Conservation (phyloP, 148 eudicot genomes). For the Talinum fruticosum region DNA sequence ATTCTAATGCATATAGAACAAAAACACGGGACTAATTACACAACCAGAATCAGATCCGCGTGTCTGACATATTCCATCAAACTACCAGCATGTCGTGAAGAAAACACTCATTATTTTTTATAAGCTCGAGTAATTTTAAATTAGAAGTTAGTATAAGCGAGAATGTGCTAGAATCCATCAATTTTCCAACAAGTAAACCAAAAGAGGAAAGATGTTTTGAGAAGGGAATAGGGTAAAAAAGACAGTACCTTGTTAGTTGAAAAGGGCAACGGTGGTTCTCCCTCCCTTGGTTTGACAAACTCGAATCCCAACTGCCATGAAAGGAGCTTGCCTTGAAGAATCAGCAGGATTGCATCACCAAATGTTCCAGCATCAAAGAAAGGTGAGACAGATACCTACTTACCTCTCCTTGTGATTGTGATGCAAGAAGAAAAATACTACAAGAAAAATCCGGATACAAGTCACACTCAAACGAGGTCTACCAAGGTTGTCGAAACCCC, state of each 20-base stretch:
- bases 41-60: constrained; percentile 10
- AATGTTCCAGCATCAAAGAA: constrained; percentile 4
- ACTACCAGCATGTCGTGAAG: constrained; percentile 24
- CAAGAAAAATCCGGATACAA: background rate
- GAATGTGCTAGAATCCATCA: constrained; percentile 9
- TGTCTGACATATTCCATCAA: constrained; percentile 28
- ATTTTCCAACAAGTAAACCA: background rate
- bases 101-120: constrained; percentile 5
- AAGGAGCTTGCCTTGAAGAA: constrained; percentile 13
- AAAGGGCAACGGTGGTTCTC: constrained; percentile 5
- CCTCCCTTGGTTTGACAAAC: constrained; percentile 8
- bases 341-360: constrained; percentile 9
- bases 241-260: constrained; percentile 14
- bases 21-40: constrained; percentile 10
- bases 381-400: background rate
- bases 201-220: background rate
- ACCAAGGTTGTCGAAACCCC: background rate
- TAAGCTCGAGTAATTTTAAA: background rate
- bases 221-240: background rate
- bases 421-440: constrained; percentile 3
- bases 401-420: background rate
- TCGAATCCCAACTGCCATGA: constrained; percentile 2
- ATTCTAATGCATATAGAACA: too few species aligned
- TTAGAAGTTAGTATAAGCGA: background rate
- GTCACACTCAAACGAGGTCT: background rate